A percentile compares a stretch with the other conserved stretches of the same genome.
These are phyloP conservation scores for Musa schizocarpa DNA, from an alignment of 176 grass and related monocot species.

Conservation along the genomic window DNA sequence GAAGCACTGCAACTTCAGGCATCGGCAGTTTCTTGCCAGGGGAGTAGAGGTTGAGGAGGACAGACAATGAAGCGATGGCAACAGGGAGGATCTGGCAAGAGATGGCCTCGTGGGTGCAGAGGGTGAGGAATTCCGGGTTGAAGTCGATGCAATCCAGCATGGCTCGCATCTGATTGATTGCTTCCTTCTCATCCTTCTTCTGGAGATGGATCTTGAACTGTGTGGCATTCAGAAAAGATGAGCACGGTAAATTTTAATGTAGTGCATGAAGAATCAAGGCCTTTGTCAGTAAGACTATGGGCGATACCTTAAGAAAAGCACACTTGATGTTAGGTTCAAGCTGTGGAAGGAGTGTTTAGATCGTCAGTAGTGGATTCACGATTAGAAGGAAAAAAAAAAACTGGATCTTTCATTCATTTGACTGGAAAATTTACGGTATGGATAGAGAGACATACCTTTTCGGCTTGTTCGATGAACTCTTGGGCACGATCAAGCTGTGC, in stretches of 20 bases:
- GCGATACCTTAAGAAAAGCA: conserved; percentile 78
- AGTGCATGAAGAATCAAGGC: conserved; percentile 1
- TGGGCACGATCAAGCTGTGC: conserved; percentile 60
- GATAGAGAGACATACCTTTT: conserved; percentile 37
- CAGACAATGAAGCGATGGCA: conserved; percentile 50
- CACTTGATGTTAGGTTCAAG: conserved; percentile 64
- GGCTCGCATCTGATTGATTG: conserved; percentile 55
- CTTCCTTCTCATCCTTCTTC: conserved; percentile 60
- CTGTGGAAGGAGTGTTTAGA: conserved; percentile 29
- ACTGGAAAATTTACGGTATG: too few relatives aligned
- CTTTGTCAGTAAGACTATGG: conserved; percentile 1
- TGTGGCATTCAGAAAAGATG: conserved; percentile 33
- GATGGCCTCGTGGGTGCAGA: conserved; percentile 76
- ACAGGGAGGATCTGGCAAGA: conserved; percentile 42
- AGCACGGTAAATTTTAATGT: conserved; percentile 20
- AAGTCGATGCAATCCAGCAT: conserved; percentile 78
- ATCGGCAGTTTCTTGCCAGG: conserved; percentile 61
- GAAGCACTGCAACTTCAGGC: conserved; percentile 57
- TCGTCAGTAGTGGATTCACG: neutral
- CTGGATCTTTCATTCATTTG: too few relatives aligned
- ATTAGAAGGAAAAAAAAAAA: too few relatives aligned
- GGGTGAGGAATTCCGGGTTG: conserved; percentile 57
- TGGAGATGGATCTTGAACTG: conserved; percentile 85
- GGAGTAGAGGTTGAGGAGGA: conserved; percentile 62
- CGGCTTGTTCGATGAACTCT: conserved; percentile 69